phyloP scores from a whole-genome alignment of 2,329 filamentous ascomycete species.

The Xylaria multiplex region DNA sequence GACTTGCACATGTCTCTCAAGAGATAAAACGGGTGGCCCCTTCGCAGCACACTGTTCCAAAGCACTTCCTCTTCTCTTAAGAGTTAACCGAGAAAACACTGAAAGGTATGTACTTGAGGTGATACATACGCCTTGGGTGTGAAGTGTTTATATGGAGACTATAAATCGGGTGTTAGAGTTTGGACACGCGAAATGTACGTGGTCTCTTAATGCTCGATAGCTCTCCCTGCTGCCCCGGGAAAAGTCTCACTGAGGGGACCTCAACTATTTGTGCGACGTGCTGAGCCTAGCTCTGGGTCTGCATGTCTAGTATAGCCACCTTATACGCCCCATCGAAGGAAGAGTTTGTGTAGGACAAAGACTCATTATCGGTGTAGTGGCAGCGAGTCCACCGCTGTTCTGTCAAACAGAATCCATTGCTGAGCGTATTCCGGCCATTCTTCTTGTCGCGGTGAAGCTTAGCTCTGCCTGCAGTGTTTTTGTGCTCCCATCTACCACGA shows the following conservation, averaged over 20 bases:
- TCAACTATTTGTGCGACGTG: conserved; percentile 28
- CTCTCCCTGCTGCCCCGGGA: background rate
- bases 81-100: background rate
- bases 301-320: conserved; percentile 40
- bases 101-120: background rate
- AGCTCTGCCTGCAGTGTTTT: conserved; percentile 38
- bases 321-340: conserved; percentile 39
- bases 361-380: conserved; percentile 37
- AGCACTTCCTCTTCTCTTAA: background rate
- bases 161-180: background rate
- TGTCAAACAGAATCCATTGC: conserved; percentile 34
- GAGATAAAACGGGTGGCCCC: conserved; percentile 35
- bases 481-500: conserved; percentile 32
- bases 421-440: conserved; percentile 38
- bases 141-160: background rate
- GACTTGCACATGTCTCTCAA: conserved; percentile 33
- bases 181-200: background rate
- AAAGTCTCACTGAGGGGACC: conserved; percentile 1
- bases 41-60: conserved; percentile 12
- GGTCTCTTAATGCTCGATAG: background rate
- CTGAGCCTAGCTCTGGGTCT: conserved; percentile 28
- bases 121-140: conserved; percentile 3
- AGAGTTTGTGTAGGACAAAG: conserved; percentile 47
- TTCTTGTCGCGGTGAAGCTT: conserved; percentile 36
- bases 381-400: conserved; percentile 38